phyloP scores from a whole-genome alignment of 805 yeast species.

The Candida wancherniae region DNA sequence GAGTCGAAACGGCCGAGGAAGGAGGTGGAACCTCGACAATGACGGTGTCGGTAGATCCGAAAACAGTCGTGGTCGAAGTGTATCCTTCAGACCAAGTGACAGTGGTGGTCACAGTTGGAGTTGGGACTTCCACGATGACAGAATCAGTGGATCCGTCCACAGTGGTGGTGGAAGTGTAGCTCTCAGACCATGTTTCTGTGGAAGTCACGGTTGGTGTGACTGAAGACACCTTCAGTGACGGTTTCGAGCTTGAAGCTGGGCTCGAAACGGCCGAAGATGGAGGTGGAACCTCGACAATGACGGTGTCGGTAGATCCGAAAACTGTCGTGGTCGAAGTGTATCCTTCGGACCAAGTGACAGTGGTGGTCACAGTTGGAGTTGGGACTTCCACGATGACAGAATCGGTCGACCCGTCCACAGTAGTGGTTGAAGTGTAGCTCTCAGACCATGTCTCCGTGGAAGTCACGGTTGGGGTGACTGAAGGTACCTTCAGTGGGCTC shows the following conservation, averaged over 20 bases:
- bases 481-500: too few relatives aligned
- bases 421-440: constrained; percentile 4
- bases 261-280: constrained; percentile 1
- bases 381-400: constrained; percentile 14
- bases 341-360: constrained; percentile 3
- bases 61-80: too few relatives aligned
- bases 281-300: constrained; percentile 11
- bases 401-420: neutral
- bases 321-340: constrained; percentile 2
- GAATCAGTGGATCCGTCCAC: constrained; percentile 5
- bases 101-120: constrained; percentile 1
- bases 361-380: constrained; percentile 7
- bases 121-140: constrained; percentile 11
- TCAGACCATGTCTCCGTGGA: constrained; percentile 1
- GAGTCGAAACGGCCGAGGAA: too few relatives aligned
- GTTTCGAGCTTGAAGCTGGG: too few relatives aligned
- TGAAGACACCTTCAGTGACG: too few relatives aligned
- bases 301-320: constrained; percentile 8
- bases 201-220: too few relatives aligned
- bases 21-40: constrained; percentile 12
- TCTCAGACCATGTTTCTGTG: too few relatives aligned
- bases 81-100: too few relatives aligned
- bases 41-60: constrained; percentile 17
- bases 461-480: neutral
- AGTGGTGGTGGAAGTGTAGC: constrained; percentile 4